Conservation (phyloP, 305 asterid genomes). For the Fraxinus dipetala region DNA sequence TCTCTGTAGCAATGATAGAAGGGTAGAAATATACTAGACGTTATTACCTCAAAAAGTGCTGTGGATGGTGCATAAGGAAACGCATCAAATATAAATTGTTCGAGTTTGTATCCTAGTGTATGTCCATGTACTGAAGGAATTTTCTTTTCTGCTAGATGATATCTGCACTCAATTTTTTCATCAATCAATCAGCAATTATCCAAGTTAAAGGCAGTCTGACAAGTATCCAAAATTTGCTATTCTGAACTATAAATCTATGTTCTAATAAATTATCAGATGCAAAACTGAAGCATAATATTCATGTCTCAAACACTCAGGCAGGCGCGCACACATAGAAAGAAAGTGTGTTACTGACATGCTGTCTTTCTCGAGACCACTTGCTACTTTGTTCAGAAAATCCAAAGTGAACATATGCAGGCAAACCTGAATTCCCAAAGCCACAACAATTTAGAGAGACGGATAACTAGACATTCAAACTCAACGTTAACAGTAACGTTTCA, state of each 20-base stretch:
- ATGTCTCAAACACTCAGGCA: not conserved
- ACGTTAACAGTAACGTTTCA: not conserved
- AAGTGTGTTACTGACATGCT: conserved; percentile 65
- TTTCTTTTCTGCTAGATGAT: conserved; percentile 83
- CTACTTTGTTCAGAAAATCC: conserved; percentile 93
- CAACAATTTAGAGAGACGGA: not conserved
- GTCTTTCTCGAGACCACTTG: conserved; percentile 91
- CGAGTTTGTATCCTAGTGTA: conserved; percentile 73
- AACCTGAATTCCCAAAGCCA: conserved; percentile 58
- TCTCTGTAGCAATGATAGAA: not conserved
- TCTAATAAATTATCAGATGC: not conserved
- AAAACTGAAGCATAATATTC: not conserved
- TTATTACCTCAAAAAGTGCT: conserved; percentile 78
- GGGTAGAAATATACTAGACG: not conserved
- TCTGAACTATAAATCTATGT: not conserved
- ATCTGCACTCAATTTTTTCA: conserved; percentile 43
- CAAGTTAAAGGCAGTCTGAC: not conserved
- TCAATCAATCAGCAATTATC: not conserved
- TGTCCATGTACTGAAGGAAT: conserved; percentile 83
- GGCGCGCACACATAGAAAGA: not conserved
- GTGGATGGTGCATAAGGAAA: conserved; percentile 92
- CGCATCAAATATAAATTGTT: conserved; percentile 93
- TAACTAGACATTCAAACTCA: not conserved
- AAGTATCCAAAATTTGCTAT: not conserved
- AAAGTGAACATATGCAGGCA: conserved; percentile 90